Conservation (phyloP, 2,329 filamentous ascomycete species). For the Fusarium sp. region DNA sequence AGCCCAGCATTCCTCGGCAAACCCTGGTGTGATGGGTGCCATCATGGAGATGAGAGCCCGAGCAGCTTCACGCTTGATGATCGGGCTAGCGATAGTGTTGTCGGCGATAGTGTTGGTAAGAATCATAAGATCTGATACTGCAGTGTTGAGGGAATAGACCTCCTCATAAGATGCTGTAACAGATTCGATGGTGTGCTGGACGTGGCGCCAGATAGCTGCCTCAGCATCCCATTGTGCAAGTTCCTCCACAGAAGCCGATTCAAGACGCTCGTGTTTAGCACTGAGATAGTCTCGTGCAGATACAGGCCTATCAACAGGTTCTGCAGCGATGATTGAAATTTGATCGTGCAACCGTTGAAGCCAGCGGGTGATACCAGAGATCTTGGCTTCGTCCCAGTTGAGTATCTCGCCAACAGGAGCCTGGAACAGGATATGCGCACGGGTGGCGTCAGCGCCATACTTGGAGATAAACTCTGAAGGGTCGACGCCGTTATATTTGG, state of each 20-base stretch:
- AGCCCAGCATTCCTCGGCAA: constrained; percentile 85
- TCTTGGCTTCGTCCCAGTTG: constrained; percentile 89
- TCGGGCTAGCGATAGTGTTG: constrained; percentile 54
- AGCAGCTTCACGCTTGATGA: constrained; percentile 64
- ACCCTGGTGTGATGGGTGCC: constrained; percentile 83
- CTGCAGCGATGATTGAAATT: constrained; percentile 52
- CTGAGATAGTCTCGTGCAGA: constrained; percentile 56
- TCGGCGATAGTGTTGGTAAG: constrained; percentile 78
- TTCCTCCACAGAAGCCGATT: constrained; percentile 50
- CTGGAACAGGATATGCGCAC: constrained; percentile 90
- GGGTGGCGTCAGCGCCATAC: constrained; percentile 85
- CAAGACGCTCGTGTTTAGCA: constrained; percentile 49
- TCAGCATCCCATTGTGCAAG: constrained; percentile 62
- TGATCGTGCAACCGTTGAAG: constrained; percentile 75
- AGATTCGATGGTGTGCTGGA: constrained; percentile 75
- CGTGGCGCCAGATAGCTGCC: constrained; percentile 70
- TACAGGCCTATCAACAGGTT: constrained; percentile 9
- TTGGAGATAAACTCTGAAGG: constrained; percentile 77
- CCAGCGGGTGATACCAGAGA: constrained; percentile 86
- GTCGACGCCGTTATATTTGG: constrained; percentile 92
- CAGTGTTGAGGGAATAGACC: constrained; percentile 84
- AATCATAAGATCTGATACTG: constrained; percentile 85
- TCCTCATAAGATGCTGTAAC: constrained; percentile 77
- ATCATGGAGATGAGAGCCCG: constrained; percentile 76
- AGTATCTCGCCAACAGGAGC: constrained; percentile 86